phyloP scores from a whole-genome alignment of 1,139 yeast genomes.

The Hemisphaericaspora lyxosophila region DNA sequence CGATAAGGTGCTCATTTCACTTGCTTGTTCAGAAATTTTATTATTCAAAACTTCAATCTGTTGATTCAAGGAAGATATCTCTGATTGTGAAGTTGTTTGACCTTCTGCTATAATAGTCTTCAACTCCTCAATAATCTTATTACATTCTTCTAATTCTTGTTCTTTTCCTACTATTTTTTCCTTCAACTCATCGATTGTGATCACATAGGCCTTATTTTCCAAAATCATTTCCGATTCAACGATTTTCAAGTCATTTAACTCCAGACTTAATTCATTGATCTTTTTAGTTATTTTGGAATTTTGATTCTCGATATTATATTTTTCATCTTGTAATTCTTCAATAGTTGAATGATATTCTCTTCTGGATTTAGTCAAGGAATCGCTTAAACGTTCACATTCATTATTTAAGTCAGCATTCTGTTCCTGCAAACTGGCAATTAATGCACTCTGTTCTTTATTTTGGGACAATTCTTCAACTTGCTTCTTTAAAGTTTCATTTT shows the following conservation, averaged over 20 bases:
- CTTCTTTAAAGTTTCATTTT: conserved; percentile 26
- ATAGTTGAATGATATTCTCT: conserved; percentile 46
- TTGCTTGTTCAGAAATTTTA: conserved; percentile 4
- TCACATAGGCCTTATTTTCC: conserved; percentile 40
- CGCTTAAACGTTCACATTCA: conserved; percentile 66
- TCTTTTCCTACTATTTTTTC: conserved; percentile 29
- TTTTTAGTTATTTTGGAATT: conserved; percentile 33
- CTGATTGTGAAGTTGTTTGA: conserved; percentile 7
- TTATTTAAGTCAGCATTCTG: conserved; percentile 58
- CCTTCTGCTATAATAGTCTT: conserved; percentile 11
- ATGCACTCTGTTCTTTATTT: conserved; percentile 28
- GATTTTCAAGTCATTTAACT: conserved; percentile 48
- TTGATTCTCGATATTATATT: conserved; percentile 43
- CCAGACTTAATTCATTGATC: conserved; percentile 40
- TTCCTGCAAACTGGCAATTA: conserved; percentile 18
- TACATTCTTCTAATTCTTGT: conserved; percentile 18
- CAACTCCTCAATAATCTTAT: conserved; percentile 11
- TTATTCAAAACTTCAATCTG: conserved; percentile 16
- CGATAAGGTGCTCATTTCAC: conserved; percentile 8
- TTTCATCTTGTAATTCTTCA: conserved; percentile 45
- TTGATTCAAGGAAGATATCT: conserved; percentile 14
- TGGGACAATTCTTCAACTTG: conserved; percentile 8
- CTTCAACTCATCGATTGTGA: conserved; percentile 49
- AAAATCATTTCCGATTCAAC: conserved; percentile 48
- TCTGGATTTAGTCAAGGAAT: conserved; percentile 47